Conservation (phyloP, 169 alveolate genomes). For the Cryptosporidium bovis region DNA sequence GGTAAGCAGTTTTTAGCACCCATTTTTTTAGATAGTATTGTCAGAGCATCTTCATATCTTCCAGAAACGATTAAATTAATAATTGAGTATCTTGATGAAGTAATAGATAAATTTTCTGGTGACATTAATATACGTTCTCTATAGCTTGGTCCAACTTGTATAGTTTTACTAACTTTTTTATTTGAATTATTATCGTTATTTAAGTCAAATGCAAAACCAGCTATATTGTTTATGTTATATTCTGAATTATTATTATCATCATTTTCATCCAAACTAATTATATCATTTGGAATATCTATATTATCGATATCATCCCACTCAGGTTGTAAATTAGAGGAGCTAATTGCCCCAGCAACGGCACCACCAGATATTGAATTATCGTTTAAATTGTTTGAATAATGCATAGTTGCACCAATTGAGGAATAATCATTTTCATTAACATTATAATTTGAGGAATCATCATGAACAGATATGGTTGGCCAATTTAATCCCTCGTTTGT, state of each 20-base stretch:
- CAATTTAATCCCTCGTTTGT: constrained; percentile 39
- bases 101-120: constrained; percentile 42
- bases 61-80: constrained; percentile 43
- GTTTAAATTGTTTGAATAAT: neutral
- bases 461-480: constrained; percentile 40
- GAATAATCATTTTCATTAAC: neutral
- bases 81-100: constrained; percentile 53
- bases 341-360: neutral
- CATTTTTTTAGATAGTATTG: constrained; percentile 24
- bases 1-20: constrained; percentile 48
- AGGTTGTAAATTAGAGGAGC: constrained; percentile 1
- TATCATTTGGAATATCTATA: constrained; percentile 57
- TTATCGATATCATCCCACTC: constrained; percentile 73
- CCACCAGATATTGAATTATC: neutral
- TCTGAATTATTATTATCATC: neutral
- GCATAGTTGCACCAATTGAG: neutral
- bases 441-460: neutral
- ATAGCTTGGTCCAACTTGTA: constrained; percentile 5
- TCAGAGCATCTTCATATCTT: constrained; percentile 47
- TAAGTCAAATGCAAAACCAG: neutral
- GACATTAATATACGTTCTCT: constrained; percentile 26
- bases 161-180: neutral
- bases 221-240: neutral
- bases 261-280: constrained; percentile 8
- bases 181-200: neutral